Evolutionary conservation across 257 asterid genomes (phyloP), one percentile per base, ranked within the genome.

Genomic region (Verbascum thapsus): DNA sequence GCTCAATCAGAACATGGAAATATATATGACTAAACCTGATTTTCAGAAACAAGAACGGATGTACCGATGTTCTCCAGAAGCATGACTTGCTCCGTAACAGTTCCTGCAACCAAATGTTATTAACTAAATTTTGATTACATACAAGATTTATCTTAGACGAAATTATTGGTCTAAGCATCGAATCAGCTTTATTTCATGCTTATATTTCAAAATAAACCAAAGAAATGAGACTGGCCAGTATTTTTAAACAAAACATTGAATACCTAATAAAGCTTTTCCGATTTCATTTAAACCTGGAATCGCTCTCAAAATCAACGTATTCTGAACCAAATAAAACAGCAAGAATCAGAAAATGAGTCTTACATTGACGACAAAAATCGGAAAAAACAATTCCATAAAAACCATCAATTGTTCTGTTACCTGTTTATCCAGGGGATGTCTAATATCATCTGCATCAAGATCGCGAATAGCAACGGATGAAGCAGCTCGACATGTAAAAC

Each of bases 21-120:
- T 8, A 19, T 42, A 2, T 51, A 20, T 1, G 32, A 5, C 53
- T 18, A 20, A 30, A 87, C 98, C 95, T 91, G 98, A 51, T 85
- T 84, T 64, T 80, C 69, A 0, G 92, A 85, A 44, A 88, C 96
- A 62, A 88, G 96, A 81, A 91, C 76, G 13, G 98, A 91, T 23
- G 98, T 88, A 59, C 88, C 98, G 57, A 91, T 91, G 77, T 91
- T 91, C 88, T 91, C 98, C 76, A 91, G 81, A 80, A 91, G 88
- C 98, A 91, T 86, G 67, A 91, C 91, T 74, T 91, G 98, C 81
- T 88, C 98, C 8, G 95, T 53, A 23, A 86, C 88, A 67, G 86
- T 72, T 60, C 98, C 98, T 91, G 92, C 9, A 51, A 70, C 20
- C 65, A 58, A 47, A 51, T 1, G 32, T 26, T 20, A 44, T 43